phyloP scores from a whole-genome alignment of 2,329 filamentous ascomycete genomes.

The Exserohilum rostratum region DNA sequence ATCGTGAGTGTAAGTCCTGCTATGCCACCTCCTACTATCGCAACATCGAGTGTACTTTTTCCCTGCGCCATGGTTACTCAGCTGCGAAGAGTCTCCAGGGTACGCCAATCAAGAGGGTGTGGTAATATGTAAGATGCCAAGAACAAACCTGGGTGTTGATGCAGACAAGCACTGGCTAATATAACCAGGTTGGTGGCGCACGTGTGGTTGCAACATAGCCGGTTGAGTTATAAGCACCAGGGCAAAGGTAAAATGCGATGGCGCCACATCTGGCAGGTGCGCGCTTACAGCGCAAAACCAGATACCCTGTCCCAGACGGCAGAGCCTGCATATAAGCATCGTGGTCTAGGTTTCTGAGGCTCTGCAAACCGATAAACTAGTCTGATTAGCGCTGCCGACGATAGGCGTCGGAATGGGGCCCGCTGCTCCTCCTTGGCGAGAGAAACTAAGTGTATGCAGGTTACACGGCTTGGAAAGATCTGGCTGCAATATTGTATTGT shows the following conservation, averaged over 20 bases:
- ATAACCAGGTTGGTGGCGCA: too few species aligned
- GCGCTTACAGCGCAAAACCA: neutral
- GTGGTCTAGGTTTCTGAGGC: neutral
- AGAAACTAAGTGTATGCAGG: neutral
- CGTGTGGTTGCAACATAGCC: too few species aligned
- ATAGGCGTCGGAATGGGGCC: neutral
- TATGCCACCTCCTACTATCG: slow-evolving; percentile 66
- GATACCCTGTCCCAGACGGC: neutral
- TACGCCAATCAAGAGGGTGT: neutral
- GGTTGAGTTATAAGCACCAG: neutral
- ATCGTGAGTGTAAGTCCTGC: slow-evolving; percentile 61
- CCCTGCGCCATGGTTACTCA: slow-evolving; percentile 5
- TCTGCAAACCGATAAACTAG: neutral
- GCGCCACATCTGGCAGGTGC: too few species aligned
- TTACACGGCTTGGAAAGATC: too few species aligned
- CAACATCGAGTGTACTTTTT: slow-evolving; percentile 49
- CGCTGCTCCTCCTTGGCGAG: neutral
- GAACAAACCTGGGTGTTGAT: neutral
- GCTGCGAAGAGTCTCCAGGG: too few species aligned
- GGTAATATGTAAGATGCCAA: neutral
- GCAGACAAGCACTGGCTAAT: neutral
- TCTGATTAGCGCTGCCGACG: neutral
- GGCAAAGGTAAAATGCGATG: too few species aligned
- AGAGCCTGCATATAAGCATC: neutral
- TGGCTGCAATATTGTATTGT: too few species aligned